Percentiles rank a stretch among this genome's conserved stretches.
Evolutionary conservation across 345 rosid genomes (phyloP).

Genomic region (Citrus medica): DNA sequence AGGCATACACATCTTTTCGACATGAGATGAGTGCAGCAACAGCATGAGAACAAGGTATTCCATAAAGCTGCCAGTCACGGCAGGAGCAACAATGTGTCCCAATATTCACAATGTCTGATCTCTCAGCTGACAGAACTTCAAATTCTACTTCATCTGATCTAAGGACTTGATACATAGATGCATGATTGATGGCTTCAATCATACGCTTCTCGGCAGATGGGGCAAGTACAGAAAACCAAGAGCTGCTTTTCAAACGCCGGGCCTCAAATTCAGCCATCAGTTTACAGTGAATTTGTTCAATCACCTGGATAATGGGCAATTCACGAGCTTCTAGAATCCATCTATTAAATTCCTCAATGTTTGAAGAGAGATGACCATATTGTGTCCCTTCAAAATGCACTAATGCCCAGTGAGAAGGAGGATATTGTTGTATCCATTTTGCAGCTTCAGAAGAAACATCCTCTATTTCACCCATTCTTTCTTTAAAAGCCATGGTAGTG

Average conservation of each 20-base stretch:
- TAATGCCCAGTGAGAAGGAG: slow-evolving; percentile 46
- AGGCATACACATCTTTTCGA: slow-evolving; percentile 37
- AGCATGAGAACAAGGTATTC: slow-evolving; percentile 63
- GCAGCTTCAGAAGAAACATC: slow-evolving; percentile 45
- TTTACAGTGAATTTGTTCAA: slow-evolving; percentile 40
- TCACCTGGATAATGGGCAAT: slow-evolving; percentile 47
- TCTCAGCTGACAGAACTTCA: slow-evolving; percentile 45
- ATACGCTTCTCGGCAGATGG: slow-evolving; percentile 49
- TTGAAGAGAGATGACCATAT: slow-evolving; percentile 47
- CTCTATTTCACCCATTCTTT: slow-evolving; percentile 45
- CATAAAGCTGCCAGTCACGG: slow-evolving; percentile 53
- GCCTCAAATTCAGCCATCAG: slow-evolving; percentile 44
- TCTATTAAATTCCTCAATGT: slow-evolving; percentile 42
- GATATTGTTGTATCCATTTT: slow-evolving; percentile 46
- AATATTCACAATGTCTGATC: slow-evolving; percentile 52
- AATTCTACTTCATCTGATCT: slow-evolving; percentile 61
- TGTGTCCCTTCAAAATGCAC: slow-evolving; percentile 41
- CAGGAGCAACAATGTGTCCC: slow-evolving; percentile 47
- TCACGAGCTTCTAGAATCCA: slow-evolving; percentile 56
- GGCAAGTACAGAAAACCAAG: slow-evolving; percentile 44
- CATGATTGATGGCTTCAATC: slow-evolving; percentile 33
- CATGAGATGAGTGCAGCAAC: slow-evolving; percentile 50
- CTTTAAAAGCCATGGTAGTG: slow-evolving; percentile 37
- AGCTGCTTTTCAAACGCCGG: slow-evolving; percentile 29
- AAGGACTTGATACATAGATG: slow-evolving; percentile 42